These are phyloP conservation scores for Mycena leptocephala DNA, from an alignment of 768 basidiomycete species.

Conservation along the genomic window DNA sequence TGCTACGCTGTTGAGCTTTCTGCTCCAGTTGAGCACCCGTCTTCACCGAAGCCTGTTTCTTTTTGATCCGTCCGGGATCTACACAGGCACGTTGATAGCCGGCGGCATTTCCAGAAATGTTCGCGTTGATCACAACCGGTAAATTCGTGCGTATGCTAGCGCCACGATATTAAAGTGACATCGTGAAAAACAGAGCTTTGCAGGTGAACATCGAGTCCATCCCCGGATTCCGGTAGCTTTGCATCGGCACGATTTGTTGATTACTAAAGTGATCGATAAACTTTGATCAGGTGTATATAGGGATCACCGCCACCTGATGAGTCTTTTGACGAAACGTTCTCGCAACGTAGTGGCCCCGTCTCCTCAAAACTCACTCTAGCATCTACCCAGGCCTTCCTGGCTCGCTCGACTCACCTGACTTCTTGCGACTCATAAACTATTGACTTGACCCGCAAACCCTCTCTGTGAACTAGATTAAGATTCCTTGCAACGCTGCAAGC, in stretches of 20 bases:
- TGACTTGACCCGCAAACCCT: too few species aligned
- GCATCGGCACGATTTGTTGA: neutral
- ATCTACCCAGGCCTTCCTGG: too few species aligned
- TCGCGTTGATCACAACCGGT: conserved; percentile 5
- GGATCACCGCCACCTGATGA: conserved; percentile 9
- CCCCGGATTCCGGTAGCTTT: neutral
- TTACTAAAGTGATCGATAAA: neutral
- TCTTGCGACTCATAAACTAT: too few species aligned
- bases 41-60: neutral
- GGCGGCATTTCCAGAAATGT: conserved; percentile 20
- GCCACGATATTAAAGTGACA: neutral
- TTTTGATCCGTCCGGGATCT: conserved; percentile 17
- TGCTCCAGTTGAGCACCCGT: neutral
- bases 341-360: conserved; percentile 20
- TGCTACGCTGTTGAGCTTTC: neutral
- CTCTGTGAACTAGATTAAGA: too few species aligned
- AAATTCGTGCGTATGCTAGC: conserved; percentile 3
- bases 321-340: conserved; percentile 17
- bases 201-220: neutral
- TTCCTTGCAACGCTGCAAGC: too few species aligned
- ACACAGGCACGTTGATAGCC: neutral
- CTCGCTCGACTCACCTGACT: too few species aligned
- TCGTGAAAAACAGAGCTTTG: conserved; percentile 9
- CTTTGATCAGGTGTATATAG: neutral
- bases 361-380: too few species aligned